Base-by-base conservation (phyloP, 1,139 yeast species). In the Ashbya aceris region DNA sequence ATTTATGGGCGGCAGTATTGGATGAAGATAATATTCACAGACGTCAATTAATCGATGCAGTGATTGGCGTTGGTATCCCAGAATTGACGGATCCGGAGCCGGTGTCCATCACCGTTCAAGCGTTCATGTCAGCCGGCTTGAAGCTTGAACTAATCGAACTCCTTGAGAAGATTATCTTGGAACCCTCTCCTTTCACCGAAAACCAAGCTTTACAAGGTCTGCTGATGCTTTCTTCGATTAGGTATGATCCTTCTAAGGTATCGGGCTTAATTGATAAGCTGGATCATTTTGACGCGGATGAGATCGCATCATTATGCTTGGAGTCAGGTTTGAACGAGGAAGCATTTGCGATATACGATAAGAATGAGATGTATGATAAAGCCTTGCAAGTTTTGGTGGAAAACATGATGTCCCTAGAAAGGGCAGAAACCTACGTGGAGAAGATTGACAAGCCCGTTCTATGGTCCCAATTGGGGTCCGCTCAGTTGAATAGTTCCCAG, bases 11-110 rank as follows among this genome's bases (percentile, higher is more conserved):
- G 48, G 72, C 71, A 54, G 98, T 91, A 8, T 73, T 91, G 60
- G 59, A 70, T 47, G 76, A 74, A 42, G 94, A 83, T 41, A 87
- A 85, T 63, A 70, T 77, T 49, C 94, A 89, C 69, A 81, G 96
- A 68, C 81, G 95, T 60, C 93, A 81, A 61, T 73, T 91, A 61
- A 73, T 91, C 53, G 99, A 91, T 57, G 96, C 89, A 63, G 87
- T 91, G 50, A 87, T 91, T 49, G 89, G 96, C 37, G 85, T 95
- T 46, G 98, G 97, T 46, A 89, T 91, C 52, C 97, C 98, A 26
- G 98, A 91, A 67, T 74, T 89, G 47, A 84, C 76, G 49, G 95
- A 85, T 56, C 96, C 99, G 14, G 96, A 91, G 66, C 96, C 96
- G 43, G 86, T 91, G 49, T 87, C 97, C 8, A 72, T 91, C 52